phyloP scores from a whole-genome alignment of 163 green algal species.

The Scenedesmus sp. region DNA sequence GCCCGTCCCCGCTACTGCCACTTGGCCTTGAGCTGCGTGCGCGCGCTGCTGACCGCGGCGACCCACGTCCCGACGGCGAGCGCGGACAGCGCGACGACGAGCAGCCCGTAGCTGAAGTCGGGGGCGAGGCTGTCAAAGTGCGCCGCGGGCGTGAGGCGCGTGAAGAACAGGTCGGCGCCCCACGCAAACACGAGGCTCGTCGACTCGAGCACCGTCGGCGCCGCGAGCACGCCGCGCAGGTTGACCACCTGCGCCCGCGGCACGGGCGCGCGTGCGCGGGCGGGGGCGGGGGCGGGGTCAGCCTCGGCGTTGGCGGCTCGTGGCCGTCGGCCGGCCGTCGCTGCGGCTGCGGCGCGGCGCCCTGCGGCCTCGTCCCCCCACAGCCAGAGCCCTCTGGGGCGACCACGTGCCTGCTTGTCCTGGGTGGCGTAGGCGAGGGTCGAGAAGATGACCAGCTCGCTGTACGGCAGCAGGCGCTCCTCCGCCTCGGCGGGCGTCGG shows the following conservation, averaged over 20 bases:
- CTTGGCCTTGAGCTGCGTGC: constrained; percentile 66
- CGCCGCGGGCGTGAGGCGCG: constrained; percentile 77
- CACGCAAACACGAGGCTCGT: constrained; percentile 80
- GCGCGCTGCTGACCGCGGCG: constrained; percentile 54
- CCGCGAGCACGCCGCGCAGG: constrained; percentile 62
- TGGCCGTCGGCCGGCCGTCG: too few species aligned
- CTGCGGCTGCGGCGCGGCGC: too few species aligned
- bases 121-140: constrained; percentile 85
- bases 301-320: too few species aligned
- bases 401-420: constrained; percentile 36
- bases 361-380: too few species aligned
- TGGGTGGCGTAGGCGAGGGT: constrained; percentile 36
- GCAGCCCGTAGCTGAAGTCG: constrained; percentile 92
- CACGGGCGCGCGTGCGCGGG: too few species aligned
- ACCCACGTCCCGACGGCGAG: constrained; percentile 63
- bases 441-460: constrained; percentile 56
- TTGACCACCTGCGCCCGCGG: constrained; percentile 26
- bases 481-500: constrained; percentile 77
- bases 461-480: constrained; percentile 90
- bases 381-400: too few species aligned
- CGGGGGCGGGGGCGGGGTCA: neutral
- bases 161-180: constrained; percentile 91
- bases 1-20: too few species aligned
- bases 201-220: constrained; percentile 84
- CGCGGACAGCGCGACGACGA: constrained; percentile 79